phyloP scores from a whole-genome alignment of 495 filamentous ascomycete species.

The Rhizodiscina lignyota region DNA sequence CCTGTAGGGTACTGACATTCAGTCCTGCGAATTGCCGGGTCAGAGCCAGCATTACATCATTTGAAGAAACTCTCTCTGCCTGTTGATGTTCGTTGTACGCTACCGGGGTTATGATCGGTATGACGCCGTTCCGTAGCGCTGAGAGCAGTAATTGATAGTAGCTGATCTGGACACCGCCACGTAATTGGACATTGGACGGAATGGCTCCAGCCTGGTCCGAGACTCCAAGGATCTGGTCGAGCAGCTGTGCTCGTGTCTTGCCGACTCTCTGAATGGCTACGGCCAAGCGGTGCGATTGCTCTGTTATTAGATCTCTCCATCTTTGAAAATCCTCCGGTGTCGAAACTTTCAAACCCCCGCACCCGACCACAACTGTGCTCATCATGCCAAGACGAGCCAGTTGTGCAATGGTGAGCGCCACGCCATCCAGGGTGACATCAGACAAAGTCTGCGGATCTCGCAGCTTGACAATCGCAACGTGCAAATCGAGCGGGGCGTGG shows the following conservation, averaged over 20 bases:
- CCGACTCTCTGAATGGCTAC: slow-evolving; percentile 51
- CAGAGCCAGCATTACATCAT: slow-evolving; percentile 56
- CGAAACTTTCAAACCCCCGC: slow-evolving; percentile 12
- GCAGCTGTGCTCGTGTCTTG: slow-evolving; percentile 40
- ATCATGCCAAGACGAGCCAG: slow-evolving; percentile 64
- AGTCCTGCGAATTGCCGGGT: slow-evolving; percentile 52
- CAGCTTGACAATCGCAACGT: slow-evolving; percentile 78
- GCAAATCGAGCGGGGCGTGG: slow-evolving; percentile 24
- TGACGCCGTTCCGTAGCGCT: slow-evolving; percentile 55
- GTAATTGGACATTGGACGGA: slow-evolving; percentile 12
- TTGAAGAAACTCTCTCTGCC: slow-evolving; percentile 36
- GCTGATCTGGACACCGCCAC: slow-evolving; percentile 26
- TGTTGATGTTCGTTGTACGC: slow-evolving; percentile 46
- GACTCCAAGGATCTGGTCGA: slow-evolving; percentile 47
- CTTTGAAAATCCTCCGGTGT: slow-evolving; percentile 2
- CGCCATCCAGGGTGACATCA: slow-evolving; percentile 49
- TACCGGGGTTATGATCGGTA: slow-evolving; percentile 52
- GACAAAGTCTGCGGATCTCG: slow-evolving; percentile 51
- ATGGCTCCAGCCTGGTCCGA: slow-evolving; percentile 13
- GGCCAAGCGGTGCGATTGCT: slow-evolving; percentile 60
- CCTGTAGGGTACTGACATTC: slow-evolving; percentile 1
- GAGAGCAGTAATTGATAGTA: slow-evolving; percentile 45
- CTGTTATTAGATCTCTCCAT: slow-evolving; percentile 29
- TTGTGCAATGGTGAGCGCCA: slow-evolving; percentile 71
- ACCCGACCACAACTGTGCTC: slow-evolving; percentile 70